Evolutionary conservation across 2,329 filamentous ascomycete species (phyloP).

Genomic region (Ophiostoma ulmi): DNA sequence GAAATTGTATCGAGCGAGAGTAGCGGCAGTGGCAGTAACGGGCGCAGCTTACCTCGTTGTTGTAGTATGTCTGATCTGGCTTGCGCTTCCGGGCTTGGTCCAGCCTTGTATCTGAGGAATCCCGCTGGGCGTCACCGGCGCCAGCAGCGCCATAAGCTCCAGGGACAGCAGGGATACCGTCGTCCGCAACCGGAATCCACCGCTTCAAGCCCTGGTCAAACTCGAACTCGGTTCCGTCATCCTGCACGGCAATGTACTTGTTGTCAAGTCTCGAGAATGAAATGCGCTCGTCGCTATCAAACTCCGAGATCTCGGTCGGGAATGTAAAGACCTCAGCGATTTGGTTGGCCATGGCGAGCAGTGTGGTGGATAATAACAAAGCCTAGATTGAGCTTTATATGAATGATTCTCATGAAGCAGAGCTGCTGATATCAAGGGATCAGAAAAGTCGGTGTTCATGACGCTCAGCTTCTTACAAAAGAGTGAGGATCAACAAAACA

Average conservation of each 20-base stretch:
- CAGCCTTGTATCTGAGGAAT: constrained; percentile 27
- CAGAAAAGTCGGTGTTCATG: neutral
- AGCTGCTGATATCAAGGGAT: neutral
- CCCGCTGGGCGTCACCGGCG: constrained; percentile 14
- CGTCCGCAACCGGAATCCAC: constrained; percentile 60
- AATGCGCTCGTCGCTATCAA: constrained; percentile 73
- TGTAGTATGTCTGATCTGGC: constrained; percentile 35
- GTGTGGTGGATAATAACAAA: neutral
- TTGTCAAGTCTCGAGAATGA: constrained; percentile 79
- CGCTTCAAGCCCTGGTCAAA: constrained; percentile 65
- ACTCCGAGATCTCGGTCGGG: constrained; percentile 59
- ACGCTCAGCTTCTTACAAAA: neutral
- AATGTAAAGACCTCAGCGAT: constrained; percentile 40
- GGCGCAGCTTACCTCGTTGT: constrained; percentile 41
- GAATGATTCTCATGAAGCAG: neutral
- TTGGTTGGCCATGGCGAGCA: constrained; percentile 18
- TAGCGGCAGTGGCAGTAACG: constrained; percentile 21
- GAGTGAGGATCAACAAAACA: constrained; percentile 22
- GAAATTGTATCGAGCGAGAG: neutral
- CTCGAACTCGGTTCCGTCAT: constrained; percentile 79
- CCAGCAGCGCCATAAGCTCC: neutral
- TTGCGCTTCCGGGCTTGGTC: constrained; percentile 40
- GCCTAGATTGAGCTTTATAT: neutral
- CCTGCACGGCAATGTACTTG: constrained; percentile 78
- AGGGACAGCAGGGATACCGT: constrained; percentile 4